Evolutionary conservation across 345 rosid genomes (phyloP), one percentile per base, ranked within the genome.

Genomic region (Heritiera fomes): DNA sequence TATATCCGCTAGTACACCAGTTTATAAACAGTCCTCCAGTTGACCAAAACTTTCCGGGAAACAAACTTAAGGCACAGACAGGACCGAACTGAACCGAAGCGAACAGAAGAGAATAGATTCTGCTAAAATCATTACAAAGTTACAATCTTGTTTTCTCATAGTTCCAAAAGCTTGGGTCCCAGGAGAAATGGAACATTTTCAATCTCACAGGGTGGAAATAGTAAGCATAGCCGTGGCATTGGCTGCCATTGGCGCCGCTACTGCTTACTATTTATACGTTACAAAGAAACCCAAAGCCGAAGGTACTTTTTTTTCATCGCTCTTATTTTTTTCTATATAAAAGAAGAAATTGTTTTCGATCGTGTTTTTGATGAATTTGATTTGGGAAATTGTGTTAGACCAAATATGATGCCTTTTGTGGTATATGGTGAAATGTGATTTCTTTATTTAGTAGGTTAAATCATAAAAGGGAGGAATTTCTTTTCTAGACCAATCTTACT

Each of bases 231-330:
- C 89, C 65, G 86, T 89, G 15, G 91, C 94, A 40, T 71, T 87
- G 40, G 81, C 85, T 15, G 89, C 91, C 81, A 56, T 89, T 60
- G 87, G 92, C 40, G 89, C 85, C 8, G 88, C 85, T n/a, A 79
- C 95, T n/a, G 90, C 95, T 52, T 88, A 89, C 73, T 89, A 91
- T 75, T 81, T 86, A 77, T 89, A 88, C 64, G n/a, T 80, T 80
- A 80, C 78, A 56, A 87, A 79, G 78, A 89, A 84, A 76, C 82
- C 86, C 28, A 87, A 56, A 77, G 80, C 86, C 28, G 86, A 56
- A 77, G 80, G 80, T 73, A 30, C 4, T 8, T 8, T 65, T 66
- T 34, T 46, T 58, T 23, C n/a, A 9, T 7, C 13, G 5, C 8
- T n/a, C 14, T 46, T 4, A 0, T 10, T 53, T 45, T 13, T n/a